Percentiles rank a stretch among this genome's conserved stretches.
Evolutionary conservation across 2,329 filamentous ascomycete genomes (phyloP).

Genomic region (Neodidymelliopsis sp.): DNA sequence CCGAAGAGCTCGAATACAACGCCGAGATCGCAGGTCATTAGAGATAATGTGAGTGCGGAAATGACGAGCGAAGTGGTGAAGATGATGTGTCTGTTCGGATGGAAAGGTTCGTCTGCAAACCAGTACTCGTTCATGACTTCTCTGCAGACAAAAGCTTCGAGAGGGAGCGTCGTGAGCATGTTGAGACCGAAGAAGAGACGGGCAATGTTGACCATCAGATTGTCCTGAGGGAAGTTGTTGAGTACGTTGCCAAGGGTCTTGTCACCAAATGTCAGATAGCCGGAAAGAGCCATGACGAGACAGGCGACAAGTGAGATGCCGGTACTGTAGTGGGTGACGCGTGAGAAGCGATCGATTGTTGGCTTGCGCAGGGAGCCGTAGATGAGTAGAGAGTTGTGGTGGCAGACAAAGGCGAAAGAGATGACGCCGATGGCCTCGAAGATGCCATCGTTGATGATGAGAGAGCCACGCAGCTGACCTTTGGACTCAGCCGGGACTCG

Average conservation of each 20-base stretch:
- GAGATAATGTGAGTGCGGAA: conserved; percentile 75
- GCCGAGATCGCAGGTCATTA: conserved; percentile 92
- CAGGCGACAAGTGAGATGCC: conserved; percentile 91
- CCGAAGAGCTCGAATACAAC: conserved; percentile 96
- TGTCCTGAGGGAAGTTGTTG: conserved; percentile 94
- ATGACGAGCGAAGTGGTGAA: conserved; percentile 86
- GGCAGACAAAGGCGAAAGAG: conserved; percentile 82
- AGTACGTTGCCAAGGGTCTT: conserved; percentile 93
- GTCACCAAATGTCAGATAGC: conserved; percentile 93
- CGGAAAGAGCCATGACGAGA: conserved; percentile 83
- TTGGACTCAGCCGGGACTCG: conserved; percentile 74
- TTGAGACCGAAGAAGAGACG: conserved; percentile 96
- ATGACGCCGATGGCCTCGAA: conserved; percentile 98
- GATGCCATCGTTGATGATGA: conserved; percentile 85
- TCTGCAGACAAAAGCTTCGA: conserved; percentile 96
- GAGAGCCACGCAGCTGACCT: conserved; percentile 72
- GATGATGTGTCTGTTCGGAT: conserved; percentile 82
- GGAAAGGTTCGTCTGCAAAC: conserved; percentile 75
- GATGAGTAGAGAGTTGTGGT: conserved; percentile 97
- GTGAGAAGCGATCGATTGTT: conserved; percentile 92
- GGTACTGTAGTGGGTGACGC: conserved; percentile 93
- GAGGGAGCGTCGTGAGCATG: conserved; percentile 95
- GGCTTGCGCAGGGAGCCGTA: conserved; percentile 94
- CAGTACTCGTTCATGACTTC: conserved; percentile 94
- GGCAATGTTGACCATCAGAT: conserved; percentile 92